These are phyloP conservation scores for Colletotrichum tofieldiae DNA, from an alignment of 2,329 filamentous ascomycete species.

Conservation along the genomic window DNA sequence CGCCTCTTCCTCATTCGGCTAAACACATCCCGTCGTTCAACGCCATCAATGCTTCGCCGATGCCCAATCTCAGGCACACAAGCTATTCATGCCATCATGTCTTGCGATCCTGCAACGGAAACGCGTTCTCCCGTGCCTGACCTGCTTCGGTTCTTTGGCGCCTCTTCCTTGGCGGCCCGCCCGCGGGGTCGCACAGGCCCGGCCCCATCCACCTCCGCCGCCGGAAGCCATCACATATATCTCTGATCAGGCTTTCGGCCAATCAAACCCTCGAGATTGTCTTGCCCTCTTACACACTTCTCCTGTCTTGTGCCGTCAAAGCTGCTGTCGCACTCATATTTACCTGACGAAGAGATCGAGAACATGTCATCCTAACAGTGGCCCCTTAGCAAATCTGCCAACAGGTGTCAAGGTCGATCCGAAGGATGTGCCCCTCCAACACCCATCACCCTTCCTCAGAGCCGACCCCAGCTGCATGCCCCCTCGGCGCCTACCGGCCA, in stretches of 20 bases:
- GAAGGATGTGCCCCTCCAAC: slow-evolving; percentile 71
- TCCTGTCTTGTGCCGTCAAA: background rate
- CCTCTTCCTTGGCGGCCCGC: slow-evolving; percentile 29
- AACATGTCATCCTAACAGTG: slow-evolving; percentile 33
- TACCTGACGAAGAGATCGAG: too few relatives aligned
- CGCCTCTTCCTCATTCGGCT: slow-evolving; percentile 1
- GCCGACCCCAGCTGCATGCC: slow-evolving; percentile 50
- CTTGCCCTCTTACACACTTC: background rate
- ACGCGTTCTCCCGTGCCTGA: slow-evolving; percentile 44
- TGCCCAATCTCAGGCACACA: slow-evolving; percentile 14
- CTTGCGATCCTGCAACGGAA: slow-evolving; percentile 47
- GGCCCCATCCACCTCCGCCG: slow-evolving; percentile 21
- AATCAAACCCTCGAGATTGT: background rate
- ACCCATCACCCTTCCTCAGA: slow-evolving; percentile 66
- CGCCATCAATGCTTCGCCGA: slow-evolving; percentile 15
- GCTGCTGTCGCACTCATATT: background rate
- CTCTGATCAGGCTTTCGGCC: background rate
- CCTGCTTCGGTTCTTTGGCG: slow-evolving; percentile 24
- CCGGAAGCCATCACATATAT: background rate
- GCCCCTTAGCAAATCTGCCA: slow-evolving; percentile 47
- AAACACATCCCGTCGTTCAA: background rate
- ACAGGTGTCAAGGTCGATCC: slow-evolving; percentile 55
- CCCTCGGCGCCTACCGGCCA: slow-evolving; percentile 43
- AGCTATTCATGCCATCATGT: slow-evolving; percentile 43
- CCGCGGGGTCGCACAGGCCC: slow-evolving; percentile 26